phyloP scores from a whole-genome alignment of 1,284 basidiomycete genomes.

The Volvariella surrecta region DNA sequence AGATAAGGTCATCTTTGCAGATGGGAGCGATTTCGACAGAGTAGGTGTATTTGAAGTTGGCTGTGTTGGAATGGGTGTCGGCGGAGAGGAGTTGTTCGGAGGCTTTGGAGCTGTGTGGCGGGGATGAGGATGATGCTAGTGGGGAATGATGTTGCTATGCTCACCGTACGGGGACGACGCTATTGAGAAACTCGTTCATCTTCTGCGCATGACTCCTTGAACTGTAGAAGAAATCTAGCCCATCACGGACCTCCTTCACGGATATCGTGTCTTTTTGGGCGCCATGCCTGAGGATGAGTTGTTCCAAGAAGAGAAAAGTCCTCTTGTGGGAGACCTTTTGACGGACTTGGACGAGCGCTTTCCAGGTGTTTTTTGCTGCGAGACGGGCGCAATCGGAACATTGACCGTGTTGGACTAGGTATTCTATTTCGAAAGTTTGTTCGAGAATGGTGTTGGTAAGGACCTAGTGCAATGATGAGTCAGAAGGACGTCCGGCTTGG shows the following conservation, averaged over 20 bases:
- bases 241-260: conserved; percentile 90
- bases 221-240: conserved; percentile 95
- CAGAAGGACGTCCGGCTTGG: background rate
- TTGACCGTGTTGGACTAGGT: conserved; percentile 92
- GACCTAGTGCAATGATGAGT: conserved; percentile 41
- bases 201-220: conserved; percentile 88
- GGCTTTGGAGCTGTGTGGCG: conserved; percentile 63
- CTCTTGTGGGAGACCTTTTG: conserved; percentile 98
- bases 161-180: conserved; percentile 84
- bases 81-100: conserved; percentile 92
- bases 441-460: conserved; percentile 93
- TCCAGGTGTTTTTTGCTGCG: conserved; percentile 99
- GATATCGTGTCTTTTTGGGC: conserved; percentile 96
- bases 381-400: conserved; percentile 91
- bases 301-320: conserved; percentile 96
- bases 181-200: conserved; percentile 92
- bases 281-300: conserved; percentile 94
- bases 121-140: too few relatives aligned
- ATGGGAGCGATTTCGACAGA: conserved; percentile 96
- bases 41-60: conserved; percentile 98
- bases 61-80: conserved; percentile 88
- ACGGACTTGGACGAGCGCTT: conserved; percentile 92
- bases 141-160: conserved; percentile 23
- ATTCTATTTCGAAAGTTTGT: conserved; percentile 96
- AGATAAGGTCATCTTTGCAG: conserved; percentile 97